Percentiles rank a stretch among this genome's conserved stretches.
Evolutionary conservation across 441 rosid genomes (phyloP).

Genomic region (Pelargonium myrrhifolium): DNA sequence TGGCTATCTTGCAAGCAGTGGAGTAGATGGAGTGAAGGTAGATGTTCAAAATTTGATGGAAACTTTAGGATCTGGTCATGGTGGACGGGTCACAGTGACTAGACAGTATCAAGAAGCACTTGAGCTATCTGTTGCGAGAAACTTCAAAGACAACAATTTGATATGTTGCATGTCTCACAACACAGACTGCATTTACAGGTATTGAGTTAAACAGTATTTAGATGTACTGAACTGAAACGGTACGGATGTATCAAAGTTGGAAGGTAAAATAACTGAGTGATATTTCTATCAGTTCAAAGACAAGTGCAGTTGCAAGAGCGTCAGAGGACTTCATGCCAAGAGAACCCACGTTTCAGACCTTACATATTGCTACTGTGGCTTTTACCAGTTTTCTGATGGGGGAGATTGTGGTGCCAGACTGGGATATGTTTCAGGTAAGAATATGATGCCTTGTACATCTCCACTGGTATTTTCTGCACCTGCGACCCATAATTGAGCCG

Average conservation of each 20-base stretch:
- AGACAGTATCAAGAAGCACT: conserved; percentile 55
- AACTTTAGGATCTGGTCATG: conserved; percentile 51
- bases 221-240: neutral
- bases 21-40: conserved; percentile 68
- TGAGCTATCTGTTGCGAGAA: conserved; percentile 44
- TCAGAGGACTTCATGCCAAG: conserved; percentile 74
- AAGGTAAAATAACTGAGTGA: conserved; percentile 10
- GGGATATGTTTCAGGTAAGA: conserved; percentile 77
- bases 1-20: conserved; percentile 46
- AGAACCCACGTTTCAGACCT: conserved; percentile 51
- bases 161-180: conserved; percentile 71
- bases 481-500: conserved; percentile 2
- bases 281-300: conserved; percentile 38
- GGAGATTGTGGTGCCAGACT: conserved; percentile 64
- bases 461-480: conserved; percentile 7
- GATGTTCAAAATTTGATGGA: conserved; percentile 66
- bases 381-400: conserved; percentile 62
- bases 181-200: conserved; percentile 65
- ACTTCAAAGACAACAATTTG: conserved; percentile 52
- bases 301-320: conserved; percentile 55
- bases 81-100: conserved; percentile 55
- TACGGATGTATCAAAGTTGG: neutral
- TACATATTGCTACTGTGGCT: conserved; percentile 60
- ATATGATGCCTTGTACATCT: neutral
- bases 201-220: neutral